Conservation (phyloP, 2,329 filamentous ascomycete genomes). For the Aspergillus sp. region DNA sequence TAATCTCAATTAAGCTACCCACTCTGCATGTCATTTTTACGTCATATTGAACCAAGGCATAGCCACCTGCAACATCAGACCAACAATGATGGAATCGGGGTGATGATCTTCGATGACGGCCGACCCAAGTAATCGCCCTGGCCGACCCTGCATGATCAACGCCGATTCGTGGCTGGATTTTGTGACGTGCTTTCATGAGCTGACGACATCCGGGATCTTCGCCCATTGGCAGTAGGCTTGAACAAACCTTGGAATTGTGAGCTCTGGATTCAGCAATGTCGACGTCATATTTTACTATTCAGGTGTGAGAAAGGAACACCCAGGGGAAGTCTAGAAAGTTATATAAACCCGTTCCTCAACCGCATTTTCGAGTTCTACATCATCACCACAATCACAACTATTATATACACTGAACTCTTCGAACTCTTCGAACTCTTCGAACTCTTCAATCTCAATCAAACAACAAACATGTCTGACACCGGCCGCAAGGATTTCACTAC, state of each 20-base stretch:
- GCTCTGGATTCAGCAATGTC: neutral
- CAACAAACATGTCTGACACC: conserved; percentile 58
- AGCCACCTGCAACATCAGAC: neutral
- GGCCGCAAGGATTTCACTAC: conserved; percentile 62
- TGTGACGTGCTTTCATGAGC: conserved; percentile 6
- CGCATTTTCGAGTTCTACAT: neutral
- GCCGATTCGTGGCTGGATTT: conserved; percentile 1
- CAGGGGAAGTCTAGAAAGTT: conserved; percentile 1
- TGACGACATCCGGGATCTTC: neutral
- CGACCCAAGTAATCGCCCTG: neutral
- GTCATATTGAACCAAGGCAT: conserved; percentile 10
- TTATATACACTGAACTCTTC: neutral
- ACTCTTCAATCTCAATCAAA: conserved; percentile 8
- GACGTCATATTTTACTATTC: conserved; percentile 21
- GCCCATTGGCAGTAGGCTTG: neutral
- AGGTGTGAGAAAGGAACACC: neutral
- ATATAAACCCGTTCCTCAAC: conserved; percentile 22
- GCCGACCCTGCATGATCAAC: neutral
- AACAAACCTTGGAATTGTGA: neutral
- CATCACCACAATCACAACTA: conserved; percentile 5
- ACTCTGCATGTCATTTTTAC: conserved; percentile 9
- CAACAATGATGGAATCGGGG: neutral
- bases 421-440: neutral
- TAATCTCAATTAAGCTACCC: neutral
- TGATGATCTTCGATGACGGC: conserved; percentile 2